Percentiles rank a stretch among this genome's conserved stretches.
Evolutionary conservation across 768 basidiomycete genomes (phyloP).

Genomic region (Cystobasidium onofrii): DNA sequence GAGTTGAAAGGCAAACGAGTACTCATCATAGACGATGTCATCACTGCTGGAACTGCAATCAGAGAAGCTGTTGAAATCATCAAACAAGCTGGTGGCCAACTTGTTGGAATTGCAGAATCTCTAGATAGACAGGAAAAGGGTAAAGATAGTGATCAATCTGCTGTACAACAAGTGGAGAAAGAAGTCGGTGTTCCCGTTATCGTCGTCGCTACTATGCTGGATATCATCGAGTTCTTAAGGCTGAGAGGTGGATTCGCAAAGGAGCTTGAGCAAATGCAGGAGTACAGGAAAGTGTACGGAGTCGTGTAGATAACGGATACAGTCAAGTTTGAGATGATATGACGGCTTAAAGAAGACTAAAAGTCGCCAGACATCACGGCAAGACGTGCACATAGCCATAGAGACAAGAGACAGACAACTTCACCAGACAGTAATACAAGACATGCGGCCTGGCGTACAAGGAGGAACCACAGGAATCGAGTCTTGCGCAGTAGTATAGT

Average conservation of each 20-base stretch:
- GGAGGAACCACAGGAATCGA: too few relatives aligned
- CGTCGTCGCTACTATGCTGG: slow-evolving; percentile 73
- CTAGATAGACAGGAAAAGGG: slow-evolving; percentile 82
- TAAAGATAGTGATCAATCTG: slow-evolving; percentile 56
- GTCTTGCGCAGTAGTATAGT: too few relatives aligned
- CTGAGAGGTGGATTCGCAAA: slow-evolving; percentile 56
- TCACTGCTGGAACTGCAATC: slow-evolving; percentile 82
- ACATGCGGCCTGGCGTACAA: too few relatives aligned
- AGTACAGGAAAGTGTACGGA: slow-evolving; percentile 54
- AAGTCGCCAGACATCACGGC: too few relatives aligned
- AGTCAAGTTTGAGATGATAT: too few relatives aligned
- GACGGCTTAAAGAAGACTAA: too few relatives aligned
- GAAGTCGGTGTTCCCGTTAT: slow-evolving; percentile 65
- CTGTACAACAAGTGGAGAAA: slow-evolving; percentile 71
- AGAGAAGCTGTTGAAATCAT: slow-evolving; percentile 73
- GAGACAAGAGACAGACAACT: not conserved
- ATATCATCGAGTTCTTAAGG: slow-evolving; percentile 75
- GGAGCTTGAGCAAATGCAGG: slow-evolving; percentile 63
- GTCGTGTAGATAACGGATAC: slow-evolving; percentile 11
- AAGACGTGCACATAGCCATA: not conserved
- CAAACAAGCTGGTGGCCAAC: slow-evolving; percentile 56
- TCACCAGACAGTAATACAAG: too few relatives aligned
- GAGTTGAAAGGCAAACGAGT: slow-evolving; percentile 70
- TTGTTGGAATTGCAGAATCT: slow-evolving; percentile 78
- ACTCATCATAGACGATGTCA: slow-evolving; percentile 89